Percentiles rank a stretch among this genome's conserved stretches.
phyloP scores from a whole-genome alignment of 805 yeast genomes.

The Ogataea paraovalis region DNA sequence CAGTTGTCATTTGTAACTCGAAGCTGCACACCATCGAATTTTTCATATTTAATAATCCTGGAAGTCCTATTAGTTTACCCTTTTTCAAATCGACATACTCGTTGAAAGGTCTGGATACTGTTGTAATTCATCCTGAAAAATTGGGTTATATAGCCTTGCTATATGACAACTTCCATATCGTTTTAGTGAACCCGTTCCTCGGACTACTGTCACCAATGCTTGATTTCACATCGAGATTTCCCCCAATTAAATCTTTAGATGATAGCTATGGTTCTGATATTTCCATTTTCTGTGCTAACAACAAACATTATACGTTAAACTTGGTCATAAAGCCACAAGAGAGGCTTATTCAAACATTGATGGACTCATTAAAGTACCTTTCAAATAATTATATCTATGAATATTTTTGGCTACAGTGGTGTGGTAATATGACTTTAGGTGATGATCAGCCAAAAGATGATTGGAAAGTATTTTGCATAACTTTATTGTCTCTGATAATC shows the following conservation, averaged over 20 bases:
- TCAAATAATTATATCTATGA: constrained; percentile 57
- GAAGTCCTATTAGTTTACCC: constrained; percentile 26
- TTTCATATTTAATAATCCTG: constrained; percentile 41
- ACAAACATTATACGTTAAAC: constrained; percentile 28
- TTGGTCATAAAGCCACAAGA: constrained; percentile 43
- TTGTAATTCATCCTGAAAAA: constrained; percentile 32
- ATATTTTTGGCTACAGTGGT: constrained; percentile 61
- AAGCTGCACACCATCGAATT: constrained; percentile 41
- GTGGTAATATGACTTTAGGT: constrained; percentile 42
- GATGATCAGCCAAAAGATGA: constrained; percentile 40
- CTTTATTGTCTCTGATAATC: constrained; percentile 46
- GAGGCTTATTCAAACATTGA: constrained; percentile 39
- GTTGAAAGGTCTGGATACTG: constrained; percentile 34
- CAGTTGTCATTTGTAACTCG: constrained; percentile 50
- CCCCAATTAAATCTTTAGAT: constrained; percentile 19
- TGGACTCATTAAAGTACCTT: constrained; percentile 48
- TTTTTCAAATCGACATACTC: constrained; percentile 19
- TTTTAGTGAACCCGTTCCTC: constrained; percentile 55
- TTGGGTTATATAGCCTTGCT: constrained; percentile 46
- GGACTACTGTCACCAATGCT: constrained; percentile 39
- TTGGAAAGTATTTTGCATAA: constrained; percentile 56
- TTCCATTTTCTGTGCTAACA: constrained; percentile 18
- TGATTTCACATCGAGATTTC: constrained; percentile 22
- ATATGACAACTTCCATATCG: constrained; percentile 32
- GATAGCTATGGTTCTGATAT: constrained; percentile 23